These are phyloP conservation scores for Exsudoporus floridanus DNA, from an alignment of 1,284 basidiomycete genomes.

Conservation along the genomic window DNA sequence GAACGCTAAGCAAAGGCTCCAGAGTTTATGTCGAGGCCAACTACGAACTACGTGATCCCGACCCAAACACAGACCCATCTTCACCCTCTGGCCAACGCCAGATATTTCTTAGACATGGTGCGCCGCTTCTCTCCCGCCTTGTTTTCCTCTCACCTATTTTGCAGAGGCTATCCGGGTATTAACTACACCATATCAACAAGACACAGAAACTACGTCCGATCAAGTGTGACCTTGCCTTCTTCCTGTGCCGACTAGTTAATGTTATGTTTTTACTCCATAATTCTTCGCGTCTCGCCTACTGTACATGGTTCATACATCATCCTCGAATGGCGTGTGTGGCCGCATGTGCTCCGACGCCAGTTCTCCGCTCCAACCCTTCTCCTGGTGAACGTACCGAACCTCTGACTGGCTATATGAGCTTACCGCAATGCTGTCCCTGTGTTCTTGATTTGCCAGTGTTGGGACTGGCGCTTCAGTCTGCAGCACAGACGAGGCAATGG, in stretches of 20 bases:
- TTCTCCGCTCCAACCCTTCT: conserved; percentile 32
- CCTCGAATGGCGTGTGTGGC: conserved; percentile 30
- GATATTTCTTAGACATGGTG: conserved; percentile 76
- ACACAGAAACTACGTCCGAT: conserved; percentile 24
- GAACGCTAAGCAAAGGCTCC: conserved; percentile 62
- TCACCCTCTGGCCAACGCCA: conserved; percentile 71
- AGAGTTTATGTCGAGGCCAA: conserved; percentile 75
- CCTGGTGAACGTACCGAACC: conserved; percentile 34
- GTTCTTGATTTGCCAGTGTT: conserved; percentile 31
- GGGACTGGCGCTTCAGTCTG: conserved; percentile 36
- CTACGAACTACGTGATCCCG: conserved; percentile 72
- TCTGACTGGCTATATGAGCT: conserved; percentile 34
- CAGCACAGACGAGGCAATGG: conserved; percentile 30
- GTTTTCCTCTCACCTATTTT: conserved; percentile 10
- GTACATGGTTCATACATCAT: conserved; percentile 29
- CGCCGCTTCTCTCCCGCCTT: conserved; percentile 14
- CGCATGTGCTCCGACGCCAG: conserved; percentile 28
- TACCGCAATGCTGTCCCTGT: conserved; percentile 34
- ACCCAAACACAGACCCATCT: conserved; percentile 57
- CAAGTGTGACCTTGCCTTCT: conserved; percentile 18
- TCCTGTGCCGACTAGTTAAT: conserved; percentile 3
- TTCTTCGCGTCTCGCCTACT: conserved; percentile 4
- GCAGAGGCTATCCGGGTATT: conserved; percentile 32
- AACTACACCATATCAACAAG: conserved; percentile 24
- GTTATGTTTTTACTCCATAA: neutral